Evolutionary conservation across 176 grass and related monocot genomes (phyloP).

Genomic region (Lolium rigidum): DNA sequence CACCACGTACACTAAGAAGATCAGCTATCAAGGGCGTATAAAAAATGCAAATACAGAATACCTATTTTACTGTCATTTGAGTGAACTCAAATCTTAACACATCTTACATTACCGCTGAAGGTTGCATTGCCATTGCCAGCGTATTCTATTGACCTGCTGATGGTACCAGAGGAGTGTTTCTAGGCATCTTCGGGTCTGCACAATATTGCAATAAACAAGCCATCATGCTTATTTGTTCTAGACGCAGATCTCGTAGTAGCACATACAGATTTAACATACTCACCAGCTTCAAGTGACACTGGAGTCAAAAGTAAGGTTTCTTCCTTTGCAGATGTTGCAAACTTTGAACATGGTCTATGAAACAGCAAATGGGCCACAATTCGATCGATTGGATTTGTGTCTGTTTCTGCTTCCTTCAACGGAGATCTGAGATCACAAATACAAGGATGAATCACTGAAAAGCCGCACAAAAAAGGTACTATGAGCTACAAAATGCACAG

Average conservation of each 20-base stretch:
- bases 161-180: not conserved
- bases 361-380: slow-evolving; percentile 76
- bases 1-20: slow-evolving; percentile 9
- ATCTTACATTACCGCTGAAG: slow-evolving; percentile 47
- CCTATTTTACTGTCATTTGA: not conserved
- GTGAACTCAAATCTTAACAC: slow-evolving; percentile 34
- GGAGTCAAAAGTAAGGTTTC: slow-evolving; percentile 50
- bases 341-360: slow-evolving; percentile 52
- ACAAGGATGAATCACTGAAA: slow-evolving; percentile 27
- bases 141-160: slow-evolving; percentile 36
- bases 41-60: slow-evolving; percentile 15
- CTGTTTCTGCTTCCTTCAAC: slow-evolving; percentile 55
- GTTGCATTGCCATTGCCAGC: slow-evolving; percentile 41
- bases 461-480: not conserved
- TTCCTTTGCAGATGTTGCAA: slow-evolving; percentile 49
- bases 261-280: slow-evolving; percentile 13
- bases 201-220: not conserved
- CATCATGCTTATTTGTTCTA: slow-evolving; percentile 27
- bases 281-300: slow-evolving; percentile 48
- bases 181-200: slow-evolving; percentile 49
- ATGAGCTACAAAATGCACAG: not conserved
- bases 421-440: slow-evolving; percentile 47
- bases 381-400: slow-evolving; percentile 76
- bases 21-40: slow-evolving; percentile 22
- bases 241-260: not conserved